Conservation (phyloP, 192 early-diverging fungal species). For the Coemansia sp. region DNA sequence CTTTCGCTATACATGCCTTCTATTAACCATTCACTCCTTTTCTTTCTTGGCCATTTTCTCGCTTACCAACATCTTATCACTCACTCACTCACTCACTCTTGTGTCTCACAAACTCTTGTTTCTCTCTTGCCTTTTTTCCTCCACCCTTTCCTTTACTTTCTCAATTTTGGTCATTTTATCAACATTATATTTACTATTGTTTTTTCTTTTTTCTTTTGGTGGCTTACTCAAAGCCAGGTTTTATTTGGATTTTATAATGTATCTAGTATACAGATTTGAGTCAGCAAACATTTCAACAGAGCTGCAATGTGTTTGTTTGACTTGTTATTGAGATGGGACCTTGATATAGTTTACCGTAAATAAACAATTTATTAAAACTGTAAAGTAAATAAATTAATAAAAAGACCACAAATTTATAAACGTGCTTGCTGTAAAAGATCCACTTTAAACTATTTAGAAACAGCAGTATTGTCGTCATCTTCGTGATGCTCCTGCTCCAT, state of each 20-base stretch:
- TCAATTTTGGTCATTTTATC: background rate
- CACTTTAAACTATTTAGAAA: background rate
- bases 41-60: no score
- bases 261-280: background rate
- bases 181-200: background rate
- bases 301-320: no score
- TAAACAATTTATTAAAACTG: background rate
- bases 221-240: background rate
- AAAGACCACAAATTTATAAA: background rate
- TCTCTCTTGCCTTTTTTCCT: no score
- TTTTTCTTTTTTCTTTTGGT: background rate
- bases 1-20: no score
- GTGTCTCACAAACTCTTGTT: no score
- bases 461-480: no score
- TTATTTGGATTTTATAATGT: background rate
- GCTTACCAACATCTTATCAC: no score
- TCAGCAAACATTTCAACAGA: no score
- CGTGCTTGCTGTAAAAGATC: background rate
- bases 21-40: no score
- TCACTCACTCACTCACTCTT: no score
- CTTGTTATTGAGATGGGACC: no score
- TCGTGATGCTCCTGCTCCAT: background rate
- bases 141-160: background rate
- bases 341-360: background rate
- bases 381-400: background rate